These are phyloP conservation scores for Geum urbanum DNA, from an alignment of 306 rosid genomes.

Conservation along the genomic window DNA sequence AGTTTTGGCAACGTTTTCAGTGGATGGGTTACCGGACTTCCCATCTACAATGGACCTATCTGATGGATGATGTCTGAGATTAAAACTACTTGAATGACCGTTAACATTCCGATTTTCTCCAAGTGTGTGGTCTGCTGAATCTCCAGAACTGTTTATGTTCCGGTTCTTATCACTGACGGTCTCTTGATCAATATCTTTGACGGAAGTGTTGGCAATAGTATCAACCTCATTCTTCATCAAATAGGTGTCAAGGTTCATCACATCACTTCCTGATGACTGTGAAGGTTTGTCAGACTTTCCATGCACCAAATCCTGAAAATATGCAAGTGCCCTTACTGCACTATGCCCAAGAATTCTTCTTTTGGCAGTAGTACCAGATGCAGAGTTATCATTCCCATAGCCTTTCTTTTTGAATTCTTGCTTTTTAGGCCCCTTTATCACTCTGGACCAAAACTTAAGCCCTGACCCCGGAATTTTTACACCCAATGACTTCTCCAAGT, in stretches of 20 bases:
- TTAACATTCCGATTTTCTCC: slow-evolving; percentile 23
- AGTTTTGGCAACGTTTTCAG: slow-evolving; percentile 28
- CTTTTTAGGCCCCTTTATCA: slow-evolving; percentile 43
- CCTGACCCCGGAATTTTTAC: slow-evolving; percentile 58
- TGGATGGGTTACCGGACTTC: slow-evolving; percentile 24
- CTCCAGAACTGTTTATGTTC: slow-evolving; percentile 23
- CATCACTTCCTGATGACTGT: slow-evolving; percentile 26
- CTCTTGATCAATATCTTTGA: slow-evolving; percentile 18
- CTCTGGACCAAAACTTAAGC: slow-evolving; percentile 59
- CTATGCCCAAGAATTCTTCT: slow-evolving; percentile 67
- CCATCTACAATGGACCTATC: slow-evolving; percentile 27
- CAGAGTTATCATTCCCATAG: slow-evolving; percentile 46
- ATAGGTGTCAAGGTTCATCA: slow-evolving; percentile 36
- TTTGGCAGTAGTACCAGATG: slow-evolving; percentile 43
- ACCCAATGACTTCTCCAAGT: slow-evolving; percentile 75
- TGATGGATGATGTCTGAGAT: slow-evolving; percentile 23
- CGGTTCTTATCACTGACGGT: slow-evolving; percentile 19
- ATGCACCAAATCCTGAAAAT: slow-evolving; percentile 47
- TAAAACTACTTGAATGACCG: slow-evolving; percentile 27
- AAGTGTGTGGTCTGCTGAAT: slow-evolving; percentile 27
- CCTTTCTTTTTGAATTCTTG: slow-evolving; percentile 58
- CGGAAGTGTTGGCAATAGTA: slow-evolving; percentile 32
- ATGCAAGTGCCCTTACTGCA: slow-evolving; percentile 58
- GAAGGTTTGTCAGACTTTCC: slow-evolving; percentile 42
- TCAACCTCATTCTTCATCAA: slow-evolving; percentile 42